Conservation (phyloP, 2,329 filamentous ascomycete species). For the Aureobasidium vineae region DNA sequence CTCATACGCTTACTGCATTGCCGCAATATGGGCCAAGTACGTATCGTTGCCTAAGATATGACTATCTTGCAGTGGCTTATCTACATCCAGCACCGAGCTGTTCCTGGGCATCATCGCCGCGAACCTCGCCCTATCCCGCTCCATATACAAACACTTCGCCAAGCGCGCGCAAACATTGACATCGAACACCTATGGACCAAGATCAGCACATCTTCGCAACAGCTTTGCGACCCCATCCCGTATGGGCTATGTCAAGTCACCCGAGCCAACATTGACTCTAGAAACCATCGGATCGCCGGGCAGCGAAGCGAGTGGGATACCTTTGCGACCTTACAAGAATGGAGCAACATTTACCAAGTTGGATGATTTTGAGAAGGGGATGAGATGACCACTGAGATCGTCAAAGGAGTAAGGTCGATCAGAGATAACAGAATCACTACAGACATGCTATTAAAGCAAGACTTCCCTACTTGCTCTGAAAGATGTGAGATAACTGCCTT, state of each 20-base stretch:
- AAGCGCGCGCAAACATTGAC: background rate
- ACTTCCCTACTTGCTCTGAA: background rate
- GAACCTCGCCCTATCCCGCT: slow-evolving; percentile 32
- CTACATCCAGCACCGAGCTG: slow-evolving; percentile 31
- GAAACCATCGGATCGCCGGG: background rate
- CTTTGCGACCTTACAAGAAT: background rate
- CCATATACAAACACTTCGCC: slow-evolving; percentile 25
- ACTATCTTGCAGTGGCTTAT: background rate
- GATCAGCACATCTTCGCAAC: slow-evolving; percentile 5
- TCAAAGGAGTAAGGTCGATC: background rate
- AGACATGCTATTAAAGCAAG: background rate
- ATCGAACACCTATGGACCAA: background rate
- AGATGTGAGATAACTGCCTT: background rate
- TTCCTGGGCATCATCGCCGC: slow-evolving; percentile 36
- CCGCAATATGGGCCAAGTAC: slow-evolving; percentile 33
- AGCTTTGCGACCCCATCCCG: background rate
- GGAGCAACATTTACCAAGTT: background rate
- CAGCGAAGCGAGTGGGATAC: background rate
- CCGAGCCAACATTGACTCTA: background rate
- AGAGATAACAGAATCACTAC: background rate
- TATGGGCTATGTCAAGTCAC: slow-evolving; percentile 11
- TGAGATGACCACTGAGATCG: background rate
- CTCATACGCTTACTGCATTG: slow-evolving; percentile 34
- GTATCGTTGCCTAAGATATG: too few relatives aligned
- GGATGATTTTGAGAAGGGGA: background rate